Base-by-base conservation (phyloP, 1,139 yeast species). In the Meyerozyma sp. region DNA sequence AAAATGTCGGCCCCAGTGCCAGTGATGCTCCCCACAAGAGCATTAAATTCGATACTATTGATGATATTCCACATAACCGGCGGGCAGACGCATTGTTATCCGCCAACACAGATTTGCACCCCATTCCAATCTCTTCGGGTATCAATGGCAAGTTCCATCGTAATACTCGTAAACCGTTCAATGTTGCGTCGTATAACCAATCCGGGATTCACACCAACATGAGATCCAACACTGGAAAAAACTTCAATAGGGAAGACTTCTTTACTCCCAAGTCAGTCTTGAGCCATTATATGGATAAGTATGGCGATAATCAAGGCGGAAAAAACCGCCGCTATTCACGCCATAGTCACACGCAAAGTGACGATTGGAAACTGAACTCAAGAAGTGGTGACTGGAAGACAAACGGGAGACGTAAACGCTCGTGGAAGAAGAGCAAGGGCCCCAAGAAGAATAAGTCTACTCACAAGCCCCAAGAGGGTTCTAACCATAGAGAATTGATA, bases 261-360 rank as follows among this genome's bases (percentile, higher is more conserved):
- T 84, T 84, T 57, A 84, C 94, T 2, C 94, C 94, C 2, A 85
- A 84, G 47, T 81, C 90, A 23, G 84, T 81, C 5, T 78, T 81
- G 53, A 79, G 78, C 49, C 84, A 81, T 53, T 84, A 83, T 56
- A 76, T 84, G 84, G 88, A 80, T 52, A 84, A 83, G 52, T 81
- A 81, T 49, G 79, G 81, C 34, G 81, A 71, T 48, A 47, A 41
- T 35, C 49, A 47, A 9, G 43, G 42, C 20, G 47, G 58, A 35
- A 44, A 43, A 36, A 54, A 46, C 39, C 44, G 29, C 42, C 48
- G 43, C 20, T 35, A 42, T 21, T 35, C 43, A 14, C 44, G 48
- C 28, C 50, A 48, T 13, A 44, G 49, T 30, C 46, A 46, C 16
- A 44, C 49, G 44, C 51, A 28, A 44, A 52, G 40, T 45, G 51